Evolutionary conservation across 139 green algal species (phyloP), one percentile per base, ranked within the genome.

Genomic region (Desmodesmus armatus): DNA sequence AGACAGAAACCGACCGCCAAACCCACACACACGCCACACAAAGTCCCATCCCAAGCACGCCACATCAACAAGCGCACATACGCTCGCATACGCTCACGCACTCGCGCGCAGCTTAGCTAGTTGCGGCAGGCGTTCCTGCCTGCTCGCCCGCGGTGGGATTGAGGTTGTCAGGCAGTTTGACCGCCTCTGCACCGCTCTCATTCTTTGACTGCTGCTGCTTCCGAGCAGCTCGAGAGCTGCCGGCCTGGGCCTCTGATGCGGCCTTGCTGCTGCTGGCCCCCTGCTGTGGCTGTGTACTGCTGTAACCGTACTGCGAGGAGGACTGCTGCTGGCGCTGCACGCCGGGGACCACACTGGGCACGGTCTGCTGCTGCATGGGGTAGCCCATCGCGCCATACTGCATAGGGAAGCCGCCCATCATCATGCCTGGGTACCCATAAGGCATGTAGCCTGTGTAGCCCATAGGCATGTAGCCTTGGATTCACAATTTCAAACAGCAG

Each of bases 371-470:
- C 6, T 29, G 37, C 29, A 71, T 49, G 33, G 80, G 66, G 29
- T 79, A 78, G 3, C 80, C 80, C 23, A 66, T 55, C n/a, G n/a
- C n/a, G n/a, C n/a, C n/a, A n/a, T n/a, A n/a, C n/a, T n/a, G n/a
- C n/a, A n/a, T n/a, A n/a, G n/a, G n/a, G 63, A 63, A 86, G 17
- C 80, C 80, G 9, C 39, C 49, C 80, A 86, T 62, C 80, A 86
- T 86, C 80, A 86, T 86, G 51, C 80, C 80, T 37, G 80, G 80
- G 69, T 74, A 86, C 9, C 44, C 49, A 51, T 86, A 86, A 25
- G 80, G 80, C 80, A 87, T 43, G 55, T 82, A 82, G 3, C 72
- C 72, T 7, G 53, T 53, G n/a, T 77, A 74, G 5, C 47, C 40
- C 13, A 74, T 53, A 25, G 70, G 67, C 49, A 63, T 41, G 35